These are phyloP conservation scores for Stachybotrys chlorohalonatus DNA, from an alignment of 2,329 filamentous ascomycete species.

Conservation along the genomic window DNA sequence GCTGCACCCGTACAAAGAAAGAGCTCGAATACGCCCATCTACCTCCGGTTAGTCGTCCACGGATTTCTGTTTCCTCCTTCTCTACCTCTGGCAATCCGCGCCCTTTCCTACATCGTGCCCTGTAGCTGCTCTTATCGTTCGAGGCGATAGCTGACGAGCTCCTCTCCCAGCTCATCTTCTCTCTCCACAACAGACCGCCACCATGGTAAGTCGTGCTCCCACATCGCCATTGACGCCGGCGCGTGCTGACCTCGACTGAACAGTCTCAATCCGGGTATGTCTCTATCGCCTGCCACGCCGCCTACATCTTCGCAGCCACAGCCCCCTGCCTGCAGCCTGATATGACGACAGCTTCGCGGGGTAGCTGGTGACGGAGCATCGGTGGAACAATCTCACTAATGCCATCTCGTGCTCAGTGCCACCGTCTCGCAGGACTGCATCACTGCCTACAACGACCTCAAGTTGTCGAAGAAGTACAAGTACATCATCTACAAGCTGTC, in stretches of 20 bases:
- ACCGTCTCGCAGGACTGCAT: constrained; percentile 65
- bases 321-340: constrained; percentile 4
- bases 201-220: constrained; percentile 27
- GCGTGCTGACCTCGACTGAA: background rate
- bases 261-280: constrained; percentile 64
- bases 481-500: constrained; percentile 85
- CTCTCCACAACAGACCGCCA: constrained; percentile 18
- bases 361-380: background rate
- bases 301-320: background rate
- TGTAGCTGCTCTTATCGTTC: background rate
- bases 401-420: constrained; percentile 42
- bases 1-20: background rate
- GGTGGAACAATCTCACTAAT: background rate
- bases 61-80: background rate
- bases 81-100: background rate
- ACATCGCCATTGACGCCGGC: background rate
- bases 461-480: constrained; percentile 73
- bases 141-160: constrained; percentile 14
- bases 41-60: background rate
- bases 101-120: too few relatives aligned
- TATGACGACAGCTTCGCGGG: background rate
- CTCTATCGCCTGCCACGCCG: constrained; percentile 11
- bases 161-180: constrained; percentile 10
- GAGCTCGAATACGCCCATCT: background rate
- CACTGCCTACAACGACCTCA: constrained; percentile 67